Percentiles rank a stretch among this genome's conserved stretches.
phyloP scores from a whole-genome alignment of 1,139 yeast genomes.

The Geotrichum fermentans region DNA sequence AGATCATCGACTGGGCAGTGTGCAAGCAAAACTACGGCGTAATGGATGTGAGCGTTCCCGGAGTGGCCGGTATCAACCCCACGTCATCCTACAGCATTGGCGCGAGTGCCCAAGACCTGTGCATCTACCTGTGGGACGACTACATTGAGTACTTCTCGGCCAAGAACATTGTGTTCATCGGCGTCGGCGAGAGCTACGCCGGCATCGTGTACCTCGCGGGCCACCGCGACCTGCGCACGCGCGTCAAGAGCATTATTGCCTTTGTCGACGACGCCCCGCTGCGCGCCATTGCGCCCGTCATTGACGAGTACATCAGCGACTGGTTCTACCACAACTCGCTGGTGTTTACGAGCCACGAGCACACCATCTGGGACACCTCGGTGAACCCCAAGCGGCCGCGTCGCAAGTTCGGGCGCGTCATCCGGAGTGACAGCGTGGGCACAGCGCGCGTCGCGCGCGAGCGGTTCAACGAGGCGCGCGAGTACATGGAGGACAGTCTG shows the following conservation, averaged over 20 bases:
- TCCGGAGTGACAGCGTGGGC: slow-evolving; percentile 63
- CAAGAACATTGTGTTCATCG: slow-evolving; percentile 70
- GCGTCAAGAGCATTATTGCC: slow-evolving; percentile 69
- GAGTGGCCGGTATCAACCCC: slow-evolving; percentile 29
- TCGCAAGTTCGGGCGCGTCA: slow-evolving; percentile 83
- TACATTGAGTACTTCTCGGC: slow-evolving; percentile 68
- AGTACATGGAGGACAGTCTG: slow-evolving; percentile 71
- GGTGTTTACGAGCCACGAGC: slow-evolving; percentile 68
- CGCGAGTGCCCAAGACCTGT: slow-evolving; percentile 57
- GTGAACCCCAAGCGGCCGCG: slow-evolving; percentile 69
- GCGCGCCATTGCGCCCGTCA: slow-evolving; percentile 74
- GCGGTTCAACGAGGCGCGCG: slow-evolving; percentile 79
- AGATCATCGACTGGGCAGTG: slow-evolving; percentile 54
- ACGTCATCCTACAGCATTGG: slow-evolving; percentile 24
- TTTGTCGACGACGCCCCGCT: slow-evolving; percentile 63
- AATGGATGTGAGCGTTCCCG: slow-evolving; percentile 77
- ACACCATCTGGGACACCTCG: slow-evolving; percentile 67
- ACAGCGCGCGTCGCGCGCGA: slow-evolving; percentile 74
- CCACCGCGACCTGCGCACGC: slow-evolving; percentile 61
- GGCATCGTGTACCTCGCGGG: slow-evolving; percentile 85
- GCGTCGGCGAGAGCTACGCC: slow-evolving; percentile 85
- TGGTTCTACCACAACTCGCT: slow-evolving; percentile 90
- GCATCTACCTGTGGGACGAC: slow-evolving; percentile 85
- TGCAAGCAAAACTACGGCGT: slow-evolving; percentile 59
- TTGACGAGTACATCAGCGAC: slow-evolving; percentile 83